Evolutionary conservation across 805 yeast species (phyloP).

Genomic region (Candida tibetensis): DNA sequence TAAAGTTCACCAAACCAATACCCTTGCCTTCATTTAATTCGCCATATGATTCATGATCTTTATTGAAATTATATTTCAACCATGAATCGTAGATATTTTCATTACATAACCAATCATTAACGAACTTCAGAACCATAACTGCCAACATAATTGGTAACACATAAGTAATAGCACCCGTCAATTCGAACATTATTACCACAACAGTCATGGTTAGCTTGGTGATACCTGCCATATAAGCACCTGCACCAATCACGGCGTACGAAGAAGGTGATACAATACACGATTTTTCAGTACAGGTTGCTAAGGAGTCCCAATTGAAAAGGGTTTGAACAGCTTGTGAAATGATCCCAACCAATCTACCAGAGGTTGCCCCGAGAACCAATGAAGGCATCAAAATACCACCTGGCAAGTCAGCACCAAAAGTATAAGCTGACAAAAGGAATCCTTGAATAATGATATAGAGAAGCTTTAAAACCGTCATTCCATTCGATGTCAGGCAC

Average conservation of each 20-base stretch:
- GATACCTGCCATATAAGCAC: conserved; percentile 74
- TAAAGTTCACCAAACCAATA: conserved; percentile 33
- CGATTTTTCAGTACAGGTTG: conserved; percentile 42
- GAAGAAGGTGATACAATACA: conserved; percentile 80
- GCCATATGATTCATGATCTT: not conserved
- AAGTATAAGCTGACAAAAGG: conserved; percentile 62
- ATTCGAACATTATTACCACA: conserved; percentile 90
- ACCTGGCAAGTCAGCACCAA: conserved; percentile 67
- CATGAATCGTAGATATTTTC: conserved; percentile 63
- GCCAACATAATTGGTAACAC: conserved; percentile 84
- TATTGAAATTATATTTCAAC: conserved; percentile 32
- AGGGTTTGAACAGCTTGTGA: conserved; percentile 47
- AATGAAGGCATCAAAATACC: conserved; percentile 65
- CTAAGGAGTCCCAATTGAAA: conserved; percentile 29
- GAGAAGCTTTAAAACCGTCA: conserved; percentile 27
- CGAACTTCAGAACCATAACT: conserved; percentile 69
- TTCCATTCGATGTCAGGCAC: conserved; percentile 26
- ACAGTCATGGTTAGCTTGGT: conserved; percentile 78
- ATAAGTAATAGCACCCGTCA: conserved; percentile 83
- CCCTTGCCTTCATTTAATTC: conserved; percentile 36
- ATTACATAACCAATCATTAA: conserved; percentile 59
- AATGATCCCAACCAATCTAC: conserved; percentile 54
- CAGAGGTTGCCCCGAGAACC: conserved; percentile 59
- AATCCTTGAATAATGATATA: conserved; percentile 51
- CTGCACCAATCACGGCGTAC: conserved; percentile 87